Conservation (phyloP, 371 early-diverging fungal genomes). For the Haplosporangium sp. region DNA sequence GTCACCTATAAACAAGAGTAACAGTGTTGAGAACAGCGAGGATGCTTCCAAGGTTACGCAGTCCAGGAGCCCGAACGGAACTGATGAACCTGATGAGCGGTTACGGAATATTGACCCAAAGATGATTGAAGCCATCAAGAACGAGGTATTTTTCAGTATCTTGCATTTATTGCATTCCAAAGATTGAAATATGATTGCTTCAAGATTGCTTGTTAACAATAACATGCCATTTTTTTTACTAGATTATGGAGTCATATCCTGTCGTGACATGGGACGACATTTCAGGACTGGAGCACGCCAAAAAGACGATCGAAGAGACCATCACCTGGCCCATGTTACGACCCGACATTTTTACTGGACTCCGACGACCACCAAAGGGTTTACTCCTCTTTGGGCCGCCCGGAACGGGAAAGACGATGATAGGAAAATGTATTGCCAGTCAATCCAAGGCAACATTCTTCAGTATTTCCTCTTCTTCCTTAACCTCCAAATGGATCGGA, state of each 20-base stretch:
- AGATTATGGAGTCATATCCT: conserved; percentile 63
- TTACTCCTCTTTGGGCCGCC: conserved; percentile 89
- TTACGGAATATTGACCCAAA: conserved; percentile 81
- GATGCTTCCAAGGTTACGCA: background rate
- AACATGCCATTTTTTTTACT: background rate
- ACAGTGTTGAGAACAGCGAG: conserved; percentile 10
- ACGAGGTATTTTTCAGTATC: conserved; percentile 65
- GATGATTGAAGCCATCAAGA: conserved; percentile 84
- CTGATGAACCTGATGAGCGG: conserved; percentile 64
- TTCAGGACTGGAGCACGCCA: conserved; percentile 91
- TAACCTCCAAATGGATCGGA: conserved; percentile 97
- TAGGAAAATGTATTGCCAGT: conserved; percentile 93
- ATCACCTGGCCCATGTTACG: conserved; percentile 92
- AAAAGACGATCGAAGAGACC: conserved; percentile 81
- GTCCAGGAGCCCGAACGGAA: conserved; percentile 12
- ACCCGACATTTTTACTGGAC: conserved; percentile 88
- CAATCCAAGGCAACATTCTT: conserved; percentile 92
- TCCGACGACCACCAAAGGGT: conserved; percentile 91
- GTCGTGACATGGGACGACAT: conserved; percentile 85
- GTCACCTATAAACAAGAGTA: conserved; percentile 28
- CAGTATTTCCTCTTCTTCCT: conserved; percentile 86
- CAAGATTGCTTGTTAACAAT: too few species aligned
- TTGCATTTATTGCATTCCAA: too few species aligned
- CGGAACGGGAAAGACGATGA: conserved; percentile 89
- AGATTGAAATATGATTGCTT: too few species aligned